These are phyloP conservation scores for Hericium erinaceus DNA, from an alignment of 768 basidiomycete genomes.

Conservation along the genomic window DNA sequence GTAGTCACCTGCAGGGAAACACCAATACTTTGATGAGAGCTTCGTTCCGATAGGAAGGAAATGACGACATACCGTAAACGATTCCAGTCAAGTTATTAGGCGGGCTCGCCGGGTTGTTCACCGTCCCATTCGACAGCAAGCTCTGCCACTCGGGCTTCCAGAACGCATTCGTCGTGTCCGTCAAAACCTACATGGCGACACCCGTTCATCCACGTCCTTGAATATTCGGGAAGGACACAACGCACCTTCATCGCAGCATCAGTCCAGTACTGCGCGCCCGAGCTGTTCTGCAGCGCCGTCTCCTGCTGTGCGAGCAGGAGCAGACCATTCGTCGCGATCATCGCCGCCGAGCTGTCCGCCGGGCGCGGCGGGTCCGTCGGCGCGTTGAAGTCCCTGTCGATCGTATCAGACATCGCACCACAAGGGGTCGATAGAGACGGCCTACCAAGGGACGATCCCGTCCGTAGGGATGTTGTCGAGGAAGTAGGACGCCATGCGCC, in stretches of 20 bases:
- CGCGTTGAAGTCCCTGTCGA: slow-evolving; percentile 62
- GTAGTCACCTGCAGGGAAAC: slow-evolving; percentile 42
- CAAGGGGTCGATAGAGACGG: slow-evolving; percentile 6
- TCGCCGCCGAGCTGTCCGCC: slow-evolving; percentile 65
- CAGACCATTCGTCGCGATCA: slow-evolving; percentile 50
- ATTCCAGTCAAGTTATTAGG: slow-evolving; percentile 53
- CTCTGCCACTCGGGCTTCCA: slow-evolving; percentile 58
- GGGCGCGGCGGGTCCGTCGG: slow-evolving; percentile 47
- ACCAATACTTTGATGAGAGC: background rate
- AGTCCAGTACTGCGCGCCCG: slow-evolving; percentile 30
- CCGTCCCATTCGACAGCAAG: slow-evolving; percentile 56
- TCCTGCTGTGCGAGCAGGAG: slow-evolving; percentile 42
- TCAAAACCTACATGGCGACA: slow-evolving; percentile 1
- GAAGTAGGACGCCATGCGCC: slow-evolving; percentile 51
- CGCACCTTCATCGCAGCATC: slow-evolving; percentile 41
- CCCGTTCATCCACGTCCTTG: background rate
- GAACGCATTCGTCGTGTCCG: slow-evolving; percentile 5
- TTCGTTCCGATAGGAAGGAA: background rate
- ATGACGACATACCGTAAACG: slow-evolving; percentile 34
- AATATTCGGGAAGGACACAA: background rate
- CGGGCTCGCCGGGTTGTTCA: slow-evolving; percentile 38
- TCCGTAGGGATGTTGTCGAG: slow-evolving; percentile 46
- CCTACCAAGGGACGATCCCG: slow-evolving; percentile 60
- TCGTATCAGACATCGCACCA: background rate
- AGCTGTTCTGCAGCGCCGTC: slow-evolving; percentile 23